phyloP scores from a whole-genome alignment of 2,329 filamentous ascomycete genomes.

The Gaeumannomyces sp. region DNA sequence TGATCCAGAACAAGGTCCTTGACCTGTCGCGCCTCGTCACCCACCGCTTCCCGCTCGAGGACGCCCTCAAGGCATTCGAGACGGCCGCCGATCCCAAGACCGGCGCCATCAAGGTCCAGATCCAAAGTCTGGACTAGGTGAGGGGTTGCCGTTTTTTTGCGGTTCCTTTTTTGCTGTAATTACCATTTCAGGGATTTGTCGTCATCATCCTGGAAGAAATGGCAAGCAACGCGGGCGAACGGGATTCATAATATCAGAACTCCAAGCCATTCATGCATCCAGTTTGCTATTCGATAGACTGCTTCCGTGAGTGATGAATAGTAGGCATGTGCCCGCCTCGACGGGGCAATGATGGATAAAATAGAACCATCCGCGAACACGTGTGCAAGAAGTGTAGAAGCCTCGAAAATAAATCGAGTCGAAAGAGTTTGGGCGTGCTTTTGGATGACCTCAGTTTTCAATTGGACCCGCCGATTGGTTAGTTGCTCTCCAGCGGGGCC shows the following conservation, averaged over 20 bases:
- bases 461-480: conserved; percentile 18
- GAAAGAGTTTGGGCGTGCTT: background rate
- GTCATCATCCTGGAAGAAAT: background rate
- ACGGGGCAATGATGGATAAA: too few relatives aligned
- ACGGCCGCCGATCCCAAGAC: conserved; percentile 83
- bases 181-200: background rate
- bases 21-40: conserved; percentile 79
- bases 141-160: conserved; percentile 2
- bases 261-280: background rate
- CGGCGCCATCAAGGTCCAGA: conserved; percentile 96
- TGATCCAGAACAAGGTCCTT: conserved; percentile 79
- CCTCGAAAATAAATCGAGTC: too few relatives aligned
- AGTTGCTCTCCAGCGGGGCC: conserved; percentile 9
- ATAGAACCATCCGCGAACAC: too few relatives aligned
- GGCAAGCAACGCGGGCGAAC: background rate
- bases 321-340: background rate
- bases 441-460: conserved; percentile 12
- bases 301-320: background rate
- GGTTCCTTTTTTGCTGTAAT: background rate
- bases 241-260: conserved; percentile 2
- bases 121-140: conserved; percentile 60
- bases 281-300: background rate
- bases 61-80: conserved; percentile 84
- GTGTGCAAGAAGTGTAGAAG: background rate
- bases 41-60: conserved; percentile 78